Evolutionary conservation across 208 protist species (phyloP).

Genomic region (Leishmania gerbilli): DNA sequence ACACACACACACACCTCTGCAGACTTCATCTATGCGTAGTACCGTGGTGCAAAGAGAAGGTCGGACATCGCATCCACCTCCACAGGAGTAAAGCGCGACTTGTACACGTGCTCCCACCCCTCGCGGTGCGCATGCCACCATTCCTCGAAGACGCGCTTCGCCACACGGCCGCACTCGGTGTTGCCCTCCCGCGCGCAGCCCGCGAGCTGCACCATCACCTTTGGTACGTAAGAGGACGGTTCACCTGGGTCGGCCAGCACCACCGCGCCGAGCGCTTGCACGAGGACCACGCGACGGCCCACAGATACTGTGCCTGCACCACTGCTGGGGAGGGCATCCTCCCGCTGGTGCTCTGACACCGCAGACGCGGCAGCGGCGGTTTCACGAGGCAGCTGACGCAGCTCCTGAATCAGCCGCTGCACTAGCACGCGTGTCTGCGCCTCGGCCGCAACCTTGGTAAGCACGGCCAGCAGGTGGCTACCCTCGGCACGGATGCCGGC

Average conservation of each 20-base stretch:
- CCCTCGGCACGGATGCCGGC: constrained; percentile 48
- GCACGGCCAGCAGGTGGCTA: constrained; percentile 52
- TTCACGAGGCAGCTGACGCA: constrained; percentile 25
- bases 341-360: not conserved
- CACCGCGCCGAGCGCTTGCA: constrained; percentile 67
- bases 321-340: not conserved
- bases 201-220: constrained; percentile 57
- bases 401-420: constrained; percentile 37
- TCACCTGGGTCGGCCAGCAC: constrained; percentile 51
- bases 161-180: constrained; percentile 50
- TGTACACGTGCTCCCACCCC: constrained; percentile 71
- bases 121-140: constrained; percentile 85
- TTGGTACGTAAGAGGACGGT: constrained; percentile 58
- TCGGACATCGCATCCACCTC: constrained; percentile 58
- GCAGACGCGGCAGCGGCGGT: not conserved
- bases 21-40: constrained; percentile 57
- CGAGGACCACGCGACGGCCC: constrained; percentile 46
- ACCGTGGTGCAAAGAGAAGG: constrained; percentile 50
- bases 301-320: constrained; percentile 1
- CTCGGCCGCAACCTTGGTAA: constrained; percentile 71
- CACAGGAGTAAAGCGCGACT: constrained; percentile 48
- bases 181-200: constrained; percentile 34
- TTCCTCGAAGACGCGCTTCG: constrained; percentile 61
- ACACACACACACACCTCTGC: no score
- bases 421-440: constrained; percentile 60